Conservation (phyloP, 1,139 yeast species). For the Saccharomyces hybrid region DNA sequence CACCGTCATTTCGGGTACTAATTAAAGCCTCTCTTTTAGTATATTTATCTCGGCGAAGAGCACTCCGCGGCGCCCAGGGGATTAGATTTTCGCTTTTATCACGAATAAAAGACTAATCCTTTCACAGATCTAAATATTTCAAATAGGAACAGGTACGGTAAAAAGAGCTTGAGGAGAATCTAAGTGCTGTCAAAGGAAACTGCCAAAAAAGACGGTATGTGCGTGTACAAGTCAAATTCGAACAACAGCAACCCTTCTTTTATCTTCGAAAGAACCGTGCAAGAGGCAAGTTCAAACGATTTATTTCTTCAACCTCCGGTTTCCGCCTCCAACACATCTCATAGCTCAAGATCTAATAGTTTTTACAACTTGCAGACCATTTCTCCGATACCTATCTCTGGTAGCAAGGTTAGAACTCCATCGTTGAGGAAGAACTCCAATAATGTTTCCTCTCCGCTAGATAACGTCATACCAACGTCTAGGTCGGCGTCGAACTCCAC, state of each 20-base stretch:
- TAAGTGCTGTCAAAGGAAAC: slow-evolving; percentile 5
- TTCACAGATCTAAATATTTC: background rate
- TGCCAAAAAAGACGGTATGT: slow-evolving; percentile 6
- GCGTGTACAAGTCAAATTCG: background rate
- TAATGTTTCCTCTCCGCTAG: background rate
- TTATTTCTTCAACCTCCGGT: background rate
- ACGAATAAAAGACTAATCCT: slow-evolving; percentile 1
- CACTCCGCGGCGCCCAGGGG: slow-evolving; percentile 1
- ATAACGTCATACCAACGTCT: background rate
- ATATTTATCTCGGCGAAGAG: background rate
- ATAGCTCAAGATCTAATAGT: background rate
- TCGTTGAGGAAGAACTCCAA: background rate
- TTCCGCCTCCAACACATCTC: background rate
- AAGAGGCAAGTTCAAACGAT: background rate
- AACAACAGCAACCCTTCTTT: background rate
- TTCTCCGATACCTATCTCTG: background rate
- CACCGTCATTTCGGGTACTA: background rate
- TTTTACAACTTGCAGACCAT: background rate
- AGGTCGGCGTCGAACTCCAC: background rate
- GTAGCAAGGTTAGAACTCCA: background rate
- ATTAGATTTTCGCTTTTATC: background rate
- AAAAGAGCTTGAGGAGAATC: background rate
- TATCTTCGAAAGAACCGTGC: background rate
- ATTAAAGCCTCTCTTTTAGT: background rate
- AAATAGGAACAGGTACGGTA: background rate